Percentiles rank a stretch among this genome's conserved stretches.
Evolutionary conservation across 257 asterid genomes (phyloP).

Genomic region (Lantana camara): DNA sequence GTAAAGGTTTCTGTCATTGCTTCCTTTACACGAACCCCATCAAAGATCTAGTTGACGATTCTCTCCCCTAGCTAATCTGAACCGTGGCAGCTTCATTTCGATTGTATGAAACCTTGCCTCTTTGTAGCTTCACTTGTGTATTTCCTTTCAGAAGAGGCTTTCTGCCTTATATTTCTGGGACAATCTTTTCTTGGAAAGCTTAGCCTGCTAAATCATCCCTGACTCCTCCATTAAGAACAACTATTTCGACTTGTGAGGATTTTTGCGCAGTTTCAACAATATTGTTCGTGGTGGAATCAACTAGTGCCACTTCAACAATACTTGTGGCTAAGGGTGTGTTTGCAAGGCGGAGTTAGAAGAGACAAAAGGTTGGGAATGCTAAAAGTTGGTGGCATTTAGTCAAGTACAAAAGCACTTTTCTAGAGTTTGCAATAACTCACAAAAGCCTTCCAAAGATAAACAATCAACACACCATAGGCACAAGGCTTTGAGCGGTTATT

Average conservation of each 20-base stretch:
- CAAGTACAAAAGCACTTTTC: too few relatives aligned
- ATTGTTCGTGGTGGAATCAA: constrained; percentile 33
- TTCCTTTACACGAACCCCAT: constrained; percentile 32
- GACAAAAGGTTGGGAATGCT: too few relatives aligned
- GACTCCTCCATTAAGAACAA: constrained; percentile 39
- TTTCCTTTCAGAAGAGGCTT: constrained; percentile 45
- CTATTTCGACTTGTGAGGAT: constrained; percentile 39
- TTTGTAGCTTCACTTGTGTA: constrained; percentile 29
- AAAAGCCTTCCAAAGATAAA: neutral
- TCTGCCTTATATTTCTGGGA: constrained; percentile 36
- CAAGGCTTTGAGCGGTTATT: constrained; percentile 64
- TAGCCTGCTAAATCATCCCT: constrained; percentile 35
- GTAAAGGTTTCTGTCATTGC: constrained; percentile 45
- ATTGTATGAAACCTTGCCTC: constrained; percentile 36
- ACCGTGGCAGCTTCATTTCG: constrained; percentile 22
- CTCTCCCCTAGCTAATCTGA: constrained; percentile 53
- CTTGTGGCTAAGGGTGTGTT: too few relatives aligned
- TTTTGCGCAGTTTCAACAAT: constrained; percentile 40
- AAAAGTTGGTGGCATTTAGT: too few relatives aligned
- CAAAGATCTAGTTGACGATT: constrained; percentile 16
- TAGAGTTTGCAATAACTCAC: too few relatives aligned
- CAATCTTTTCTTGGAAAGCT: constrained; percentile 34
- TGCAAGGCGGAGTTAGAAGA: too few relatives aligned
- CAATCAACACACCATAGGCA: constrained; percentile 67
- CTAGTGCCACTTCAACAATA: constrained; percentile 35